A percentile compares a stretch with the other conserved stretches of the same genome.
Evolutionary conservation across 1,284 basidiomycete species (phyloP).

Genomic region (Mycena citricolor): DNA sequence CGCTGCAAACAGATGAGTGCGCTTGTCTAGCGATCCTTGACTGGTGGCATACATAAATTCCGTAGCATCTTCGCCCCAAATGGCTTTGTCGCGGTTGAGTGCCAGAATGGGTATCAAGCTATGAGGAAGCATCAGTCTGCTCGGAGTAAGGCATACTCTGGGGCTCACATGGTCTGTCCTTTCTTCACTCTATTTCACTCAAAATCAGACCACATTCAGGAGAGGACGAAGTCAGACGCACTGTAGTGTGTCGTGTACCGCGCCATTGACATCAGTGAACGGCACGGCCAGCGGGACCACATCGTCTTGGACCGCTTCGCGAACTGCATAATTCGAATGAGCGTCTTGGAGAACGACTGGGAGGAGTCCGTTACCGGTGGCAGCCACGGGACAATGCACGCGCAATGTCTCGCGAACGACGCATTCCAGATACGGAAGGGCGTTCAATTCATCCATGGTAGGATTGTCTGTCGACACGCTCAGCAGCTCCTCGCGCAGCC

Average conservation of each 20-base stretch:
- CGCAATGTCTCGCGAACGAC: conserved; percentile 73
- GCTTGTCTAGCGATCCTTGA: background rate
- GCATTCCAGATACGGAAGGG: conserved; percentile 59
- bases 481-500: conserved; percentile 68
- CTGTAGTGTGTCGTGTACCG: conserved; percentile 34
- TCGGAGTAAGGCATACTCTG: no score
- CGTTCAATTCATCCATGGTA: conserved; percentile 63
- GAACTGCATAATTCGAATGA: conserved; percentile 32
- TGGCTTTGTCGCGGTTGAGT: background rate
- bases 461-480: conserved; percentile 47
- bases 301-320: conserved; percentile 36
- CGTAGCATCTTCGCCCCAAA: conserved; percentile 2
- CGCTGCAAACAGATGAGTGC: background rate
- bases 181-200: conserved; percentile 22
- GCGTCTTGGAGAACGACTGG: background rate
- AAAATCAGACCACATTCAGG: conserved; percentile 19
- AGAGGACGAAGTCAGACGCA: conserved; percentile 21
- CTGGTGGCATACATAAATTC: conserved; percentile 1
- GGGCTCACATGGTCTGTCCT: conserved; percentile 28
- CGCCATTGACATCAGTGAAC: conserved; percentile 6
- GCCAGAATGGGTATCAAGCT: background rate
- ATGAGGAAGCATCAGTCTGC: conserved; percentile 22
- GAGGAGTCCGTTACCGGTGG: conserved; percentile 32
- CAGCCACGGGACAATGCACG: conserved; percentile 59
- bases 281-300: conserved; percentile 4